Base-by-base conservation (phyloP, 1,139 yeast genomes). In the Chernovozyma sophiae-reginae region DNA sequence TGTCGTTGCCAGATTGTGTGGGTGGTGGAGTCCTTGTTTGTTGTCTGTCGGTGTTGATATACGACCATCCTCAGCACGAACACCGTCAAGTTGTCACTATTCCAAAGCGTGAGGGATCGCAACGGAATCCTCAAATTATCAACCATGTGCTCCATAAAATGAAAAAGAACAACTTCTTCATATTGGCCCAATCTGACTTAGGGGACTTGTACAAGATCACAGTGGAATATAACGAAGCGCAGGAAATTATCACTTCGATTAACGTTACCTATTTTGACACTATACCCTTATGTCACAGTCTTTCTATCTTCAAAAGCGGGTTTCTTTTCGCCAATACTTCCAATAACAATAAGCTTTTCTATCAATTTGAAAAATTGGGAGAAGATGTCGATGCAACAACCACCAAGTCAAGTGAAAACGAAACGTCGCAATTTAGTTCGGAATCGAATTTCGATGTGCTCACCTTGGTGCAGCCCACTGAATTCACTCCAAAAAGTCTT, bases 141-240 rank as follows among this genome's bases (percentile, higher is more conserved):
- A 54, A 74, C 15, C 83, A 82, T 31, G 78, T 77, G 3, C 70
- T 80, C 34, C 96, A 87, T 55, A 73, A 66, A 38, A 59, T 83
- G 56, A 67, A 66, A 43, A 81, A 80, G 47, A 62, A 62, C 25
- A 66, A 73, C 12, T 86, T 83, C 48, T 86, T 90, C 49, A 71
- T 82, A n/a, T 56, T 92, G 19, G 47, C 86, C 0, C 97, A 92
- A 52, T 75, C 79, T 14, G 70, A 77, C 30, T 54, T 60, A 11
- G 97, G 97, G 11, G 96, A 87, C 52, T 46, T 87, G n/a, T 85
- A 80, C 60, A 87, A 86, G 51, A 56, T 87, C 6, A 68, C 78
- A 3, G 58, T 85, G 3, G 68, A 64, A 16, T 62, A 48, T 38
- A 47, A 47, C 1, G 72, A 68, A 30, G 61, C 67, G 10, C 63